Evolutionary conservation across 2,329 filamentous ascomycete species (phyloP).

Genomic region (Alternaria ethzedia): DNA sequence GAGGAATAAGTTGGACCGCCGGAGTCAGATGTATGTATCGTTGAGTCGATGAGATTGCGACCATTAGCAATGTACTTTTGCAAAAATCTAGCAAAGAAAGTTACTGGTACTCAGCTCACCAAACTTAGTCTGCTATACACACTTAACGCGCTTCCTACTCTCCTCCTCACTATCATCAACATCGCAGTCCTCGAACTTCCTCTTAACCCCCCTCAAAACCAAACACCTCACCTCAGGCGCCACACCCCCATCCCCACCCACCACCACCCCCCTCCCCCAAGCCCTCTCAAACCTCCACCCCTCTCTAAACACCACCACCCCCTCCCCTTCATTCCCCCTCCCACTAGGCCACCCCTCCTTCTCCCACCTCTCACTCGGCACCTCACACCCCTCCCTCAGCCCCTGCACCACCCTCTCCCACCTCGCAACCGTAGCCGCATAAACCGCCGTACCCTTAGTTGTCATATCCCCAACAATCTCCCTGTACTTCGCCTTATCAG

Average conservation of each 20-base stretch:
- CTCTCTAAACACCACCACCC: not conserved
- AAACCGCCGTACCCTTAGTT: not conserved
- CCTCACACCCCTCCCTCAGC: not conserved
- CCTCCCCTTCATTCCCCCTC: not conserved
- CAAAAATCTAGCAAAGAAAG: no score
- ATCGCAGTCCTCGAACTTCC: not conserved
- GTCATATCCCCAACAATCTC: not conserved
- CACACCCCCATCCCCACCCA: not conserved
- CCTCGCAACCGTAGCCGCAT: not conserved
- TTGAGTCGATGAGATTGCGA: not conserved
- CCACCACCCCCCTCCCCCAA: not conserved
- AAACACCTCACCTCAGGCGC: not conserved
- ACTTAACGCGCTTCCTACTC: not conserved
- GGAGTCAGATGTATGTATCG: not conserved
- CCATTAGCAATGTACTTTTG: no score
- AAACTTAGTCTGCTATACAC: not conserved
- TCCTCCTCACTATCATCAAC: not conserved
- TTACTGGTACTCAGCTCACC: not conserved
- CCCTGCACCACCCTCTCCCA: not conserved
- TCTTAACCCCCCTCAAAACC: not conserved
- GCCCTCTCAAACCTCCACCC: slow-evolving; percentile 2
- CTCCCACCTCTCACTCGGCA: not conserved
- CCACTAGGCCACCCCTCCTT: not conserved
- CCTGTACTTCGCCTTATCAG: not conserved
- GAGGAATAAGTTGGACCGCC: not conserved